Evolutionary conservation across 768 basidiomycete genomes (phyloP).

Genomic region (Russula sp.): DNA sequence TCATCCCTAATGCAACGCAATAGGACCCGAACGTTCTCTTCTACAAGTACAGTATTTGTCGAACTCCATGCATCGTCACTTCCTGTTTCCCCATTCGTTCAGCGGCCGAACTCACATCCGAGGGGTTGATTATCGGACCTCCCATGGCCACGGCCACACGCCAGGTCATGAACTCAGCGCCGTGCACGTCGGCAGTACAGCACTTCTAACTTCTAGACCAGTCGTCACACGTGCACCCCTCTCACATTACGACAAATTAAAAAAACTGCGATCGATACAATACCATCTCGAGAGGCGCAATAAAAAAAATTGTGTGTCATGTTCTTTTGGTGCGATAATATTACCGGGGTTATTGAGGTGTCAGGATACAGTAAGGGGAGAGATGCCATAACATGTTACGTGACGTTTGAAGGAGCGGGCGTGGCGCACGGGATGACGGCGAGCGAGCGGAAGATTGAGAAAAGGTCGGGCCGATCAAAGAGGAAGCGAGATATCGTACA

Average conservation of each 20-base stretch:
- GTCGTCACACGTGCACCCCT: not conserved
- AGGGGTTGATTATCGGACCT: not conserved
- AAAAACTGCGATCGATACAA: too few species aligned
- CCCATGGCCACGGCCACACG: not conserved
- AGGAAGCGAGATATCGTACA: conserved; percentile 2
- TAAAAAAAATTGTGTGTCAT: not conserved
- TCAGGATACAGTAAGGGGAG: not conserved
- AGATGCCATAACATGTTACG: conserved; percentile 5
- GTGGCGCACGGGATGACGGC: not conserved
- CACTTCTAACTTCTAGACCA: too few species aligned
- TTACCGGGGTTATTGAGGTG: not conserved
- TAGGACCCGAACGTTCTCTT: too few species aligned
- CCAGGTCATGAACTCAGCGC: too few species aligned
- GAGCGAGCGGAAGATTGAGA: not conserved
- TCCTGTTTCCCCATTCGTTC: not conserved
- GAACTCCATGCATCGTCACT: not conserved
- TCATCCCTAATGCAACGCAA: too few species aligned
- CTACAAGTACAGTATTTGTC: too few species aligned
- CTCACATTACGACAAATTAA: not conserved
- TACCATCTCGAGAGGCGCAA: not conserved
- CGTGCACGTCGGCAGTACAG: too few species aligned
- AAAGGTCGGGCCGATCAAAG: not conserved
- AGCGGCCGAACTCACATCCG: not conserved
- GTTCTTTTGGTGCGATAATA: conserved; percentile 10
- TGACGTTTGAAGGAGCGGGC: not conserved